phyloP scores from a whole-genome alignment of 164 flowering plant species.

The Tetracentron sinense region DNA sequence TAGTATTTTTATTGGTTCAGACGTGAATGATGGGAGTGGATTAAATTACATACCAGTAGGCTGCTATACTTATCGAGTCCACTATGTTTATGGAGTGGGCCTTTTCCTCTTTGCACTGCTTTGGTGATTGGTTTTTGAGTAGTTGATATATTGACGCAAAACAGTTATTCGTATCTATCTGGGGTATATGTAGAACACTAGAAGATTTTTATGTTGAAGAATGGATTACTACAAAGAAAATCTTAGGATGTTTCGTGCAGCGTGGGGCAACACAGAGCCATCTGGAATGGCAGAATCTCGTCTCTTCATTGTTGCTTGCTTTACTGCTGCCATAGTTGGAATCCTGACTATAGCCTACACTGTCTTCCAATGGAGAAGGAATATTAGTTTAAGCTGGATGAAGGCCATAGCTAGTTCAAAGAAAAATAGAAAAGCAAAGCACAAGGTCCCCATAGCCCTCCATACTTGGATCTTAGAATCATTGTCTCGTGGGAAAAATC shows the following conservation, averaged over 20 bases:
- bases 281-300: constrained; percentile 52
- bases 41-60: neutral
- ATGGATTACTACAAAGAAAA: constrained; percentile 53
- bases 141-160: too few relatives aligned
- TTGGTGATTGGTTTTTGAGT: constrained; percentile 2
- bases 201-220: constrained; percentile 10
- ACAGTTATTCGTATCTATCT: neutral
- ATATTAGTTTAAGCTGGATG: constrained; percentile 83
- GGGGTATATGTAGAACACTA: neutral
- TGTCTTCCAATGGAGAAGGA: constrained; percentile 92
- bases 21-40: neutral
- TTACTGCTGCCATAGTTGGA: constrained; percentile 69
- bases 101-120: neutral
- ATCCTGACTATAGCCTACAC: constrained; percentile 72
- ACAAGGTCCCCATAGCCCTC: constrained; percentile 60
- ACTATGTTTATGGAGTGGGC: neutral
- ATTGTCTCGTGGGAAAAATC: constrained; percentile 67
- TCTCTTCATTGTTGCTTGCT: constrained; percentile 54
- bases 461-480: constrained; percentile 80
- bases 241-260: constrained; percentile 24
- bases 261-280: constrained; percentile 39
- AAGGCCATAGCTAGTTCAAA: constrained; percentile 87
- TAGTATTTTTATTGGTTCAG: neutral
- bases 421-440: constrained; percentile 67
- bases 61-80: neutral